phyloP scores from a whole-genome alignment of 352 stramenopile genomes.

The Globisporangium splendens region DNA sequence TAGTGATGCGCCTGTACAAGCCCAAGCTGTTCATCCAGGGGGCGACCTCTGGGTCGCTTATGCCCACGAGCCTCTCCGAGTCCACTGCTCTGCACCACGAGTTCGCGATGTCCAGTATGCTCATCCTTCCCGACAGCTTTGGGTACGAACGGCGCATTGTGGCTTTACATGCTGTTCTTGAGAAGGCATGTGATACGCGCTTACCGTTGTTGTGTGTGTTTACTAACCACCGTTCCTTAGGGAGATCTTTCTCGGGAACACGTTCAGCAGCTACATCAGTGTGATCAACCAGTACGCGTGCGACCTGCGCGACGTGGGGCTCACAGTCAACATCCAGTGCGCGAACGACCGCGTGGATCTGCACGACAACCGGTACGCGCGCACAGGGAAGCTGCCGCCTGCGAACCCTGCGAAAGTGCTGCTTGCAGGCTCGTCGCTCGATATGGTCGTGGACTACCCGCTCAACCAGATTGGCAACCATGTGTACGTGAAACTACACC shows the following conservation, averaged over 20 bases:
- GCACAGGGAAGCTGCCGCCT: conserved; percentile 61
- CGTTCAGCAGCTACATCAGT: conserved; percentile 91
- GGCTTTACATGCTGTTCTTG: no score
- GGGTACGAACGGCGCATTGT: conserved; percentile 32
- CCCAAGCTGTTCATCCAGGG: conserved; percentile 74
- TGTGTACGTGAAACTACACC: conserved; percentile 30
- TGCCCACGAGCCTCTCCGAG: conserved; percentile 55
- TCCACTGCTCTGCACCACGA: conserved; percentile 58
- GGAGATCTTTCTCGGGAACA: conserved; percentile 91
- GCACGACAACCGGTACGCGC: conserved; percentile 70
- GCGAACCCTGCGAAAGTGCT: conserved; percentile 78
- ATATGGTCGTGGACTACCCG: conserved; percentile 91
- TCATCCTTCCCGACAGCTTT: conserved; percentile 90
- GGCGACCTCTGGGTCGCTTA: conserved; percentile 41
- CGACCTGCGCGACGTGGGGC: conserved; percentile 67
- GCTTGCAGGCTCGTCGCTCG: conserved; percentile 64
- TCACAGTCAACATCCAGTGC: conserved; percentile 86
- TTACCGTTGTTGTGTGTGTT: no score
- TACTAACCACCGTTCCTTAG: no score
- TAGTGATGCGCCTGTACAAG: conserved; percentile 92
- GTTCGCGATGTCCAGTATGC: conserved; percentile 85
- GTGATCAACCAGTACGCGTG: conserved; percentile 89
- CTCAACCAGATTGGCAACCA: conserved; percentile 88
- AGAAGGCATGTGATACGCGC: no score
- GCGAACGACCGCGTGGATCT: conserved; percentile 75